Conservation (phyloP, 2,329 filamentous ascomycete species). For the Fonsecaea multimorphosa region DNA sequence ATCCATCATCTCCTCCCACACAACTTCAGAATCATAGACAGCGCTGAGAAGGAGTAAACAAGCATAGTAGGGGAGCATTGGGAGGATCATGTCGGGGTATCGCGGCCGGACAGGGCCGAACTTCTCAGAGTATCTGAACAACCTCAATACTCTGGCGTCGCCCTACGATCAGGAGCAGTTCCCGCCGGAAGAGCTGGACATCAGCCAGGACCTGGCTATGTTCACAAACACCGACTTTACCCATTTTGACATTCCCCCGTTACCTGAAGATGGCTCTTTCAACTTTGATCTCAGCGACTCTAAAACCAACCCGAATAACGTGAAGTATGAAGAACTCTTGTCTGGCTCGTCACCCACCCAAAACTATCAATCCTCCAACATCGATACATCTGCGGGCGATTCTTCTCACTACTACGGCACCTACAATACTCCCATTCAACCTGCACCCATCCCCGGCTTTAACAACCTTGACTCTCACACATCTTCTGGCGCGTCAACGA, state of each 20-base stretch:
- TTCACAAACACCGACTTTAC: slow-evolving; percentile 86
- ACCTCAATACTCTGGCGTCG: slow-evolving; percentile 75
- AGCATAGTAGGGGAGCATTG: background rate
- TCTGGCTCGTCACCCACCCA: slow-evolving; percentile 23
- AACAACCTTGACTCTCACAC: slow-evolving; percentile 23
- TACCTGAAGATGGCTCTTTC: slow-evolving; percentile 37
- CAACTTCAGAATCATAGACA: background rate
- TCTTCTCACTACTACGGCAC: slow-evolving; percentile 34
- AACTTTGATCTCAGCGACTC: slow-evolving; percentile 37
- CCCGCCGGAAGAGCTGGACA: slow-evolving; percentile 65
- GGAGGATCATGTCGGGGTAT: slow-evolving; percentile 69
- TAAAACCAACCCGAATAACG: slow-evolving; percentile 29
- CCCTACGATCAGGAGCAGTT: slow-evolving; percentile 66
- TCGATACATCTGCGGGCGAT: slow-evolving; percentile 32
- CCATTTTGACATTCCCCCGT: slow-evolving; percentile 67
- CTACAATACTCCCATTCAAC: slow-evolving; percentile 40
- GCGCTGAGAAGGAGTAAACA: slow-evolving; percentile 3
- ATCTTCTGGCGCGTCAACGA: slow-evolving; percentile 17
- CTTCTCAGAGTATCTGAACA: slow-evolving; percentile 86
- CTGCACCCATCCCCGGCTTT: slow-evolving; percentile 34
- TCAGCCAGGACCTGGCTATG: slow-evolving; percentile 75
- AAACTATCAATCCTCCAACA: slow-evolving; percentile 28
- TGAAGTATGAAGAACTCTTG: slow-evolving; percentile 40
- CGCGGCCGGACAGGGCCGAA: slow-evolving; percentile 79
- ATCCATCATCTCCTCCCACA: background rate